A percentile compares a stretch with the other conserved stretches of the same genome.
These are phyloP conservation scores for Coemansia sp. DNA, from an alignment of 192 early-diverging fungal genomes.

Conservation along the genomic window DNA sequence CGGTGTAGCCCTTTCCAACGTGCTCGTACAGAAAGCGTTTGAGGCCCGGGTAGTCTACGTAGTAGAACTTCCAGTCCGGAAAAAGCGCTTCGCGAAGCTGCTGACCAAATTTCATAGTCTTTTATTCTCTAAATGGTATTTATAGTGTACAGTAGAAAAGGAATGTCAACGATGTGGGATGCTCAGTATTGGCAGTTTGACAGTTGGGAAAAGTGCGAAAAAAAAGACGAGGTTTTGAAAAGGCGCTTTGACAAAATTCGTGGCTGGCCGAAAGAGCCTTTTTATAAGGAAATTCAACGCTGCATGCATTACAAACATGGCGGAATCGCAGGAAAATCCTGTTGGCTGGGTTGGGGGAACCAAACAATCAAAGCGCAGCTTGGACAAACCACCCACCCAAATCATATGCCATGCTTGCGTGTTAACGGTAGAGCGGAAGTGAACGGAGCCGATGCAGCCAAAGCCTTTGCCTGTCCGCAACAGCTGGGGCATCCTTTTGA, in stretches of 20 bases:
- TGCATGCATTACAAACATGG: neutral
- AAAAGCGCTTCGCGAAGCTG: conserved; percentile 77
- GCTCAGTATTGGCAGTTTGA: neutral
- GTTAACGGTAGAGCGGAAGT: neutral
- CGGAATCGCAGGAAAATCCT: neutral
- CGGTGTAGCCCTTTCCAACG: conserved; percentile 66
- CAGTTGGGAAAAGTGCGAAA: neutral
- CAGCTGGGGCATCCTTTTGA: neutral
- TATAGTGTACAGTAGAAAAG: neutral
- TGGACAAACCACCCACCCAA: neutral
- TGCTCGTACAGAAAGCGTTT: conserved; percentile 80
- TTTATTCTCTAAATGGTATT: neutral
- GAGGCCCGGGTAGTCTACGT: conserved; percentile 84
- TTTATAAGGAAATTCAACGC: conserved; percentile 5
- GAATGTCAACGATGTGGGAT: neutral
- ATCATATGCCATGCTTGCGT: neutral
- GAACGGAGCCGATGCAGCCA: neutral
- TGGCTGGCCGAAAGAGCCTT: neutral
- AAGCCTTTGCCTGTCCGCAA: neutral
- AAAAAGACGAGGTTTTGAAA: neutral
- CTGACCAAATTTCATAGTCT: conserved; percentile 87
- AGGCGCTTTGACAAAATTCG: conserved; percentile 4
- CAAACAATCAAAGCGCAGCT: neutral
- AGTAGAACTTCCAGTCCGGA: conserved; percentile 85
- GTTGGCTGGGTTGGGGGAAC: conserved; percentile 4